phyloP scores from a whole-genome alignment of 1,139 yeast species.

The Blastobotrys niveus region DNA sequence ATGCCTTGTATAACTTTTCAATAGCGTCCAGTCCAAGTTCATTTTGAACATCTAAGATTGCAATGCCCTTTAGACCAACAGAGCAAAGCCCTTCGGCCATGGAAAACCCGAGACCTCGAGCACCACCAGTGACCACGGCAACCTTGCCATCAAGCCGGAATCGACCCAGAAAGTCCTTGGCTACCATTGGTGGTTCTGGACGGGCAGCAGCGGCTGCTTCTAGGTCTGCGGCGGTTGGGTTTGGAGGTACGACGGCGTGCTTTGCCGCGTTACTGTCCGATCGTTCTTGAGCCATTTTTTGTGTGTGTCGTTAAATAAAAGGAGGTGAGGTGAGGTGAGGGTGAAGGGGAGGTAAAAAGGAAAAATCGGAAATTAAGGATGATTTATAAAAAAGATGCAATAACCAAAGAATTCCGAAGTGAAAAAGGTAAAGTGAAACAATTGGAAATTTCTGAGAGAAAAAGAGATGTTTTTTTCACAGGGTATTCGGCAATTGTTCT shows the following conservation, averaged over 20 bases:
- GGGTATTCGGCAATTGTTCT: too few species aligned
- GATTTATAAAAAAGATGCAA: constrained; percentile 1
- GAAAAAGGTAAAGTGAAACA: too few species aligned
- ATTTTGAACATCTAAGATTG: constrained; percentile 40
- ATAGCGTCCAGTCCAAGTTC: constrained; percentile 48
- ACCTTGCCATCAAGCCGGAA: constrained; percentile 64
- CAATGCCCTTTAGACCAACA: constrained; percentile 65
- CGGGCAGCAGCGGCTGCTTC: constrained; percentile 34
- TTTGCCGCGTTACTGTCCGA: constrained; percentile 26
- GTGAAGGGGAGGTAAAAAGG: background rate
- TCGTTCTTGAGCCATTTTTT: constrained; percentile 12
- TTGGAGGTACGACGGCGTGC: constrained; percentile 38
- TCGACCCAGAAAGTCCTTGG: constrained; percentile 37
- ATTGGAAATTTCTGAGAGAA: too few species aligned
- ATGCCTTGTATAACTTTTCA: constrained; percentile 45
- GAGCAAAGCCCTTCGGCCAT: constrained; percentile 63
- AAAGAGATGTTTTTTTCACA: too few species aligned
- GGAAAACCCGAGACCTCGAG: constrained; percentile 61
- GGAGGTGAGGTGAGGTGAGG: background rate
- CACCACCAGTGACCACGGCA: constrained; percentile 65
- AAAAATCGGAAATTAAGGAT: background rate
- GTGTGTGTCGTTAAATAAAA: background rate
- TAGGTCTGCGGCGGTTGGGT: constrained; percentile 37
- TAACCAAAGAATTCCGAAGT: too few species aligned
- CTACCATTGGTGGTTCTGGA: constrained; percentile 34